Evolutionary conservation across 2,329 filamentous ascomycete species (phyloP), one percentile per base, ranked within the genome.

Genomic region (Arthrobotrys conoides): DNA sequence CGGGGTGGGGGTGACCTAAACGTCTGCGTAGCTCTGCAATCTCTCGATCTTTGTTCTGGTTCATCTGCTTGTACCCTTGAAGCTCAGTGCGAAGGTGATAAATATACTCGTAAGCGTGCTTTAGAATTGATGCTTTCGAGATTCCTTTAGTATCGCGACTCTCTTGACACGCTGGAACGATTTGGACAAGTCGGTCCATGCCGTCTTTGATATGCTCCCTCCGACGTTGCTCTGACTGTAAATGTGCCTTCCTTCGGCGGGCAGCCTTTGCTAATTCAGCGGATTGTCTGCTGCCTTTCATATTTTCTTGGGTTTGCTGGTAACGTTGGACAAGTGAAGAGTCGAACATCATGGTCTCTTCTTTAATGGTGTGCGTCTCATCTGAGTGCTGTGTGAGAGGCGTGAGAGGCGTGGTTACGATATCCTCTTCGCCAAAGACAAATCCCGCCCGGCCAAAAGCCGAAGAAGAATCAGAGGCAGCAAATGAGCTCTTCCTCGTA

Each of bases 181-280:
- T 66, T 16, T 82, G 79, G 22, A 82, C 80, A 38, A 82, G 75
- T n/a, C 80, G 78, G 53, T 82, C 81, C 82, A 82, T 82, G 10
- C 82, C 82, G 61, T 81, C 77, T 68, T 82, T 82, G 14, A 82
- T 82, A 36, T 81, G 81, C 61, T 82, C 81, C 36, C 82, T 68
- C 27, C 82, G 76, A 49, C 81, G 78, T 70, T 82, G 82, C 63
- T 82, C 82, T 18, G 82, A 82, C 36, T 82, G 81, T 8, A 82
- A 68, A 51, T 82, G 82, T 20, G 81, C 81, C 33, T 81, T 80
- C 12, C 82, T 80, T 33, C 82, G 78, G 49, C 81, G 81, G 12
- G 75, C 75, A 48, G 75, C 75, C 22, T 78, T 78, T 38, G 75
- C 75, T 6, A 78, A 27, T 20, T 78, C 75, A 12, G 51, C 55